phyloP scores from a whole-genome alignment of 192 early-diverging fungal genomes.

The Lunasporangiospora selenospora region DNA sequence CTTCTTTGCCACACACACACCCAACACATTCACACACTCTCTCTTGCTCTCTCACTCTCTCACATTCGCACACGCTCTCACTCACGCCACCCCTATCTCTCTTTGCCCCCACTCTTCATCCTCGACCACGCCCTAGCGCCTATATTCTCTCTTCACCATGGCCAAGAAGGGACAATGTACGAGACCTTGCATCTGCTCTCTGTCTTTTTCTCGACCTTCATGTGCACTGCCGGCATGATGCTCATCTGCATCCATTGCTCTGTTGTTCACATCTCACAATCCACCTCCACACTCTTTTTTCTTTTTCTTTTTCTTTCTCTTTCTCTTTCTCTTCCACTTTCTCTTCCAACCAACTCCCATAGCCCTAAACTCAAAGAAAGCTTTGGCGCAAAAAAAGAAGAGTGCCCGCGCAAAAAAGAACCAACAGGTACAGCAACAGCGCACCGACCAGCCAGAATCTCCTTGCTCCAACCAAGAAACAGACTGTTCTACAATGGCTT shows the following conservation, averaged over 20 bases:
- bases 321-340: background rate
- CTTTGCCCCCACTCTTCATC: too few relatives aligned
- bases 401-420: constrained; percentile 11
- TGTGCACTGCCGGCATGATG: too few relatives aligned
- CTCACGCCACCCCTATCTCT: too few relatives aligned
- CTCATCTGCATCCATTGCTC: background rate
- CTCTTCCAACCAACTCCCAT: background rate
- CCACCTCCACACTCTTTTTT: background rate
- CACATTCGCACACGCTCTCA: too few relatives aligned
- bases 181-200: background rate
- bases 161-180: background rate
- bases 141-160: background rate
- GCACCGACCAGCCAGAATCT: too few relatives aligned
- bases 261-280: background rate
- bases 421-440: too few relatives aligned
- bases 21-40: too few relatives aligned
- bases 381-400: constrained; percentile 41
- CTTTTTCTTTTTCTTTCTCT: background rate
- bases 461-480: too few relatives aligned
- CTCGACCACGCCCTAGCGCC: background rate
- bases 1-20: too few relatives aligned
- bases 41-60: too few relatives aligned
- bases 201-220: background rate
- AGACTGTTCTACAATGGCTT: too few relatives aligned
- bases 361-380: constrained; percentile 44